Base-by-base conservation (phyloP, 2,329 filamentous ascomycete species). In the Ascochyta koolunga region DNA sequence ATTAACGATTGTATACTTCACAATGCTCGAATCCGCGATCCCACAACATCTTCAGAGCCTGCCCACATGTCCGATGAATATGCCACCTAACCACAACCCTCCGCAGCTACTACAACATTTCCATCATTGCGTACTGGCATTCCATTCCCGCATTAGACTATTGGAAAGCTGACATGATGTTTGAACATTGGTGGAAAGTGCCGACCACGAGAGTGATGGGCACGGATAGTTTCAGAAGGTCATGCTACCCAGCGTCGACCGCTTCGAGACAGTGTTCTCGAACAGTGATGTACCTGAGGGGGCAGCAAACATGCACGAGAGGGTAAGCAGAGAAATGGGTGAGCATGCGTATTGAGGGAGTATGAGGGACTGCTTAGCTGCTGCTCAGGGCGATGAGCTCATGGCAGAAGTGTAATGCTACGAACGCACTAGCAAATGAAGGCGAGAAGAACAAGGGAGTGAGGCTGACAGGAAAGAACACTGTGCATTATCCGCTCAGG, bases 291-390 rank as follows among this genome's bases (percentile, higher is more conserved):
- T 69, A 1, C 70, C 71, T 5, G 78, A 80, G 53, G 78, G 78
- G 11, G 74, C 70, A 8, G 76, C 75, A 6, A 64, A 78, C 53
- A 75, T 80, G 76, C 59, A 73, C 4, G 69, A 73, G 5, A 54
- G 56, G 2, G 64, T 78, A 4, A 75, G 71, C 16, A 76, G 75
- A 0, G 67, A 69, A 25, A 65, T 81, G 15, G 59, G 68, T 32
- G 76, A 80, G 61, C 78, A 80, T 56, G 75, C 69, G 1, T 80
- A 80, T 58, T 80, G 77, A 77, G 79, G 78, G 2, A 78, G 76
- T 58, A 78, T 79, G 77, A 70, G 78, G 13, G 78, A 80, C 55
- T 72, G 78, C 4, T 51, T 80, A 13, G 68, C 78, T 3, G 61
- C 64, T 2, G 65, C 73, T 5, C 78, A 80, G 58, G 72, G 65